phyloP scores from a whole-genome alignment of 2,329 filamentous ascomycete species.

The Ceratocystis destructans region DNA sequence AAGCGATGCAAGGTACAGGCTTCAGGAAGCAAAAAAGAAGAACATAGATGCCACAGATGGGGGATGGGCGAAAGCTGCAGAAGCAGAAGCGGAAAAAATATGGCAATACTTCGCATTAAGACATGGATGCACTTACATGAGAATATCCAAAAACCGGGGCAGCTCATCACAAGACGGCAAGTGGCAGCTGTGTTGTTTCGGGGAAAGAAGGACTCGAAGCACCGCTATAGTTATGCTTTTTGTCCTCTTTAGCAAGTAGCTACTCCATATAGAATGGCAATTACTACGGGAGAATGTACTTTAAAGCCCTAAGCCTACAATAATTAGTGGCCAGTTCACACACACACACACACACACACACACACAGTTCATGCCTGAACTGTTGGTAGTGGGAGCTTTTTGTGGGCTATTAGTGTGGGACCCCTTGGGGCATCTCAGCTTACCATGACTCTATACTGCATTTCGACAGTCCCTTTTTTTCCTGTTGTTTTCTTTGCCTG shows the following conservation, averaged over 20 bases:
- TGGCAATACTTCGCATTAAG: neutral
- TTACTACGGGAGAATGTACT: too few relatives aligned
- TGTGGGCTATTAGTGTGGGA: neutral
- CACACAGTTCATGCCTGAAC: neutral
- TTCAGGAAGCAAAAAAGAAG: conserved; percentile 5
- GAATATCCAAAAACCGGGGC: too few relatives aligned
- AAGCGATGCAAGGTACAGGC: neutral
- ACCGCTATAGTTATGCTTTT: neutral
- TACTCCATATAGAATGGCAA: neutral
- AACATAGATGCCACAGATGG: neutral
- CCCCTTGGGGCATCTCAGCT: neutral
- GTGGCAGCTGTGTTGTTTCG: neutral
- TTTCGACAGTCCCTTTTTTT: neutral
- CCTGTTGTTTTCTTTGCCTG: neutral
- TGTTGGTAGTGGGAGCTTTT: neutral
- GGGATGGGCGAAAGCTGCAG: neutral
- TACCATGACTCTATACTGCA: too few relatives aligned
- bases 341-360: too few relatives aligned
- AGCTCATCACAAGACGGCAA: neutral
- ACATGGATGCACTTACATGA: neutral
- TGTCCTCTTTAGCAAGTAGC: neutral
- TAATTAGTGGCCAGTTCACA: neutral
- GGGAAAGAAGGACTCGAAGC: neutral
- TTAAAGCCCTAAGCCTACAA: too few relatives aligned
- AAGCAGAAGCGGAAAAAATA: neutral